Conservation (phyloP, 2,329 filamentous ascomycete species). For the Ceratocystis papillata region DNA sequence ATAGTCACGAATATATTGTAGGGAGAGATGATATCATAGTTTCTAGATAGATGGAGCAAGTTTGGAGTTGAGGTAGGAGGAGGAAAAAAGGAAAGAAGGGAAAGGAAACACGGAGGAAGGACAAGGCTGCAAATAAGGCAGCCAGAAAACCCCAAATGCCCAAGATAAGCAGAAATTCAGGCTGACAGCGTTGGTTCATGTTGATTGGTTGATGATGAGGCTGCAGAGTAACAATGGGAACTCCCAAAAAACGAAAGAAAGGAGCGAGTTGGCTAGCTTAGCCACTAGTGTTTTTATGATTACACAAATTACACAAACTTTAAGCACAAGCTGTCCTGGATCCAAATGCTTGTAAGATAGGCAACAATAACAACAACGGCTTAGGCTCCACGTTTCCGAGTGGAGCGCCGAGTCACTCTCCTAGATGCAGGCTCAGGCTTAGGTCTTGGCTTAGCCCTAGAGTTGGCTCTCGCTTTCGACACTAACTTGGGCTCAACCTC, state of each 20-base stretch:
- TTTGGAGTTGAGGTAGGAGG: neutral
- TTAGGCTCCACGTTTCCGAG: neutral
- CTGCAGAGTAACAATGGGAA: neutral
- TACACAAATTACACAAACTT: neutral
- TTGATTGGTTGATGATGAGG: neutral
- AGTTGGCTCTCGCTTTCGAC: neutral
- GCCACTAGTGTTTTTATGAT: neutral
- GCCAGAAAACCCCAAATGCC: neutral
- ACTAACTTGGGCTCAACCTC: neutral
- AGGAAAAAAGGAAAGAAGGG: slow-evolving; percentile 29
- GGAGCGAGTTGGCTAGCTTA: neutral
- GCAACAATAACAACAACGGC: neutral
- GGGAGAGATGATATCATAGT: neutral
- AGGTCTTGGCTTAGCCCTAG: neutral
- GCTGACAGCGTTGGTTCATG: neutral
- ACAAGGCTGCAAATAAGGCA: neutral
- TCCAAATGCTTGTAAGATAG: neutral
- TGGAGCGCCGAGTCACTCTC: neutral
- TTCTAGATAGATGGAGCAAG: neutral
- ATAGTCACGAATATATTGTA: neutral
- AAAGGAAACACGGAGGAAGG: neutral
- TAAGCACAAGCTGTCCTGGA: too few species aligned
- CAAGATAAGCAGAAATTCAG: neutral
- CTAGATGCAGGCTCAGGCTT: neutral
- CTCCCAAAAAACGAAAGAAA: neutral